Percentiles rank a stretch among this genome's conserved stretches.
Evolutionary conservation across 2,329 filamentous ascomycete genomes (phyloP).

Genomic region (Botrytis squamosa): DNA sequence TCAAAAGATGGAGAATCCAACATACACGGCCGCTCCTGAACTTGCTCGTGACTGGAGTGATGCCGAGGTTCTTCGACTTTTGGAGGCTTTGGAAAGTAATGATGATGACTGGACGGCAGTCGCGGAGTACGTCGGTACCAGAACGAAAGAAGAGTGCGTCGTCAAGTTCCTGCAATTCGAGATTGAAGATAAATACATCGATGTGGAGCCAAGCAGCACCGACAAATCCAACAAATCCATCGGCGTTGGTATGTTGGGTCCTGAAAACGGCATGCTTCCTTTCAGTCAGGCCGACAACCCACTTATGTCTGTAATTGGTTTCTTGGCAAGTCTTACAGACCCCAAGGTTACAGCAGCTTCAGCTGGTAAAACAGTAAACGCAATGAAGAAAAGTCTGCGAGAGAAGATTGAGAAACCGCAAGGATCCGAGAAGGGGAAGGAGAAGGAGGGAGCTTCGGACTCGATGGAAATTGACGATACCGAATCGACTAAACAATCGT

Average conservation of each 20-base stretch:
- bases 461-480: constrained; percentile 65
- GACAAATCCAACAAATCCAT: constrained; percentile 46
- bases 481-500: constrained; percentile 49
- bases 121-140: constrained; percentile 85
- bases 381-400: constrained; percentile 77
- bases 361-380: constrained; percentile 81
- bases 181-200: constrained; percentile 95
- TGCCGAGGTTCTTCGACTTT: constrained; percentile 79
- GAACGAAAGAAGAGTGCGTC: constrained; percentile 93
- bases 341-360: constrained; percentile 88
- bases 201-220: constrained; percentile 63
- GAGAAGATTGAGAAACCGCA: constrained; percentile 70
- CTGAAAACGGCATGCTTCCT: constrained; percentile 76
- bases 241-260: constrained; percentile 65
- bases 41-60: constrained; percentile 83
- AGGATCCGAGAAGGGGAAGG: constrained; percentile 55
- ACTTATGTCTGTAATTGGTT: constrained; percentile 92
- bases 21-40: constrained; percentile 74
- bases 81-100: constrained; percentile 88
- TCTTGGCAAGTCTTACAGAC: constrained; percentile 87
- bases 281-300: constrained; percentile 94
- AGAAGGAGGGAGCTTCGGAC: constrained; percentile 49
- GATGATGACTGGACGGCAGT: constrained; percentile 96
- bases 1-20: constrained; percentile 84
- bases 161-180: constrained; percentile 94